Conservation (phyloP, 2,329 filamentous ascomycete genomes). For the Rachicladosporium sp. region DNA sequence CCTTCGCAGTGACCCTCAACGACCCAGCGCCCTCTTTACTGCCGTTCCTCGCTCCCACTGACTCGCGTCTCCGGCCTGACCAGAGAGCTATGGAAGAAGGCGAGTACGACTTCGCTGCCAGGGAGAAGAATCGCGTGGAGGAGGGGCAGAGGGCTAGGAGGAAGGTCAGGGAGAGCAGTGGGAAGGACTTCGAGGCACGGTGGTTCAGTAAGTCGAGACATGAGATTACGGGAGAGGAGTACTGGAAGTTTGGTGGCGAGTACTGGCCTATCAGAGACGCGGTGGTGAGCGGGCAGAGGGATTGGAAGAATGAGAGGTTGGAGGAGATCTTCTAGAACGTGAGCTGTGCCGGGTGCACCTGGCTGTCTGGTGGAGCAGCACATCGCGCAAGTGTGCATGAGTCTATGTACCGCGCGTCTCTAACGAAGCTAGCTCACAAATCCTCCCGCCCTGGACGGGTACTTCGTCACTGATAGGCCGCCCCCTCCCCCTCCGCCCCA, state of each 20-base stretch:
- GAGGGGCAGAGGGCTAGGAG: constrained; percentile 75
- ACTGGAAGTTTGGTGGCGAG: constrained; percentile 77
- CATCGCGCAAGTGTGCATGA: no score
- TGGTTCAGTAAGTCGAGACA: constrained; percentile 72
- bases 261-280: constrained; percentile 71
- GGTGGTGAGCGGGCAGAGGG: constrained; percentile 48
- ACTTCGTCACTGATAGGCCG: no score
- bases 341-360: no score
- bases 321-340: constrained; percentile 54
- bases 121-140: constrained; percentile 89
- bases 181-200: constrained; percentile 69
- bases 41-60: constrained; percentile 74
- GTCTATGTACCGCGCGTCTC: no score
- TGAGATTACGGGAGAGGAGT: constrained; percentile 72
- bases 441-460: no score
- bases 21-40: constrained; percentile 72
- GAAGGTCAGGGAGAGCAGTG: constrained; percentile 58
- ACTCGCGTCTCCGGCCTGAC: constrained; percentile 84
- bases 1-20: constrained; percentile 90
- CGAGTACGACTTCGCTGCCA: constrained; percentile 85
- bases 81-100: constrained; percentile 98
- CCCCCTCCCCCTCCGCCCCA: no score
- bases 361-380: no score
- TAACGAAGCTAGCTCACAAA: no score
- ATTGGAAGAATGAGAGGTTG: constrained; percentile 50